phyloP scores from a whole-genome alignment of 1,284 basidiomycete species.

The Papiliotrema nemorosa region DNA sequence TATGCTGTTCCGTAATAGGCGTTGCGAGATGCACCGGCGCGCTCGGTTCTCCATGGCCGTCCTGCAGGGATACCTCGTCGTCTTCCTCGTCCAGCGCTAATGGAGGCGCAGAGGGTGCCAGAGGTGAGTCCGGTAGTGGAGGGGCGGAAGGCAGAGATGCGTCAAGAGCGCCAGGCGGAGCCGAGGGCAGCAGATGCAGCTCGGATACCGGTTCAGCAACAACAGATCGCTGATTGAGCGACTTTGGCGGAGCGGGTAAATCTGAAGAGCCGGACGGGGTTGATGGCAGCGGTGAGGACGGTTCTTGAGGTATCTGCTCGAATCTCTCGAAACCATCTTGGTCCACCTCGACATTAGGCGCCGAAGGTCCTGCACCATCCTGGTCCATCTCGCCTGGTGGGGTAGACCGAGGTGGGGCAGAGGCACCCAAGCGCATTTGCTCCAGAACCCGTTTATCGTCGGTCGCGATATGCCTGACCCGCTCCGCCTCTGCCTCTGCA shows the following conservation, averaged over 20 bases:
- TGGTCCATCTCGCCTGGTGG: background rate
- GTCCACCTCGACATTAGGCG: conserved; percentile 44
- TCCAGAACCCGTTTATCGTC: conserved; percentile 48
- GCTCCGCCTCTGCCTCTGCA: conserved; percentile 5
- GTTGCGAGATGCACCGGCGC: too few relatives aligned
- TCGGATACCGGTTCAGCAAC: conserved; percentile 9
- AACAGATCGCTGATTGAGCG: conserved; percentile 11
- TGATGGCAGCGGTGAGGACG: background rate
- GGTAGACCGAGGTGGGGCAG: conserved; percentile 27
- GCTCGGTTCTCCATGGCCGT: too few relatives aligned
- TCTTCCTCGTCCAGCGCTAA: conserved; percentile 17
- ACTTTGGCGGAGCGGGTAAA: conserved; percentile 19
- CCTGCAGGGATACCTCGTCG: too few relatives aligned
- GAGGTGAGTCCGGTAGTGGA: background rate
- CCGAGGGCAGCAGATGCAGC: conserved; percentile 23
- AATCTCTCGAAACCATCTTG: conserved; percentile 43
- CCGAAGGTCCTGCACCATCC: conserved; percentile 28
- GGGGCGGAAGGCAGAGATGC: background rate
- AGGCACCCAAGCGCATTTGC: conserved; percentile 37
- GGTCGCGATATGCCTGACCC: conserved; percentile 41
- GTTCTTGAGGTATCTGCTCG: conserved; percentile 1
- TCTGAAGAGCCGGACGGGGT: conserved; percentile 1
- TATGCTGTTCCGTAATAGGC: too few relatives aligned
- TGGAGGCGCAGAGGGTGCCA: conserved; percentile 25
- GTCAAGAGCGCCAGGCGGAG: conserved; percentile 13